A percentile compares a stretch with the other conserved stretches of the same genome.
Evolutionary conservation across 768 basidiomycete genomes (phyloP).

Genomic region (Trametes cingulata): DNA sequence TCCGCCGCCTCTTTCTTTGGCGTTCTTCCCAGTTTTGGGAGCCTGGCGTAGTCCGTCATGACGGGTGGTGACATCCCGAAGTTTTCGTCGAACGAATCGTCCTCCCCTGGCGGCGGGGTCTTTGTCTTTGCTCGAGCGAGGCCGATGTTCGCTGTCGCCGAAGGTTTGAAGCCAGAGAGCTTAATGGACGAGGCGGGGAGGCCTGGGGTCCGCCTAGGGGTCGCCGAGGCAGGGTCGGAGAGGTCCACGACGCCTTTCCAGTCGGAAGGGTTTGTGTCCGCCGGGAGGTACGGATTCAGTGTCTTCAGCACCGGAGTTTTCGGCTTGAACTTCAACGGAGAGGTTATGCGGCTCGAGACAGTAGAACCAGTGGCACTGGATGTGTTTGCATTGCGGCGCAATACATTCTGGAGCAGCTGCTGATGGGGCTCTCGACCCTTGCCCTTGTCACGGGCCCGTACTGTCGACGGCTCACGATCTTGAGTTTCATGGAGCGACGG

Average conservation of each 20-base stretch:
- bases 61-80: constrained; percentile 53
- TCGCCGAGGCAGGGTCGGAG: constrained; percentile 51
- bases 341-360: constrained; percentile 33
- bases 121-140: constrained; percentile 15
- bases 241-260: constrained; percentile 82
- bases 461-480: neutral
- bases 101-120: constrained; percentile 25
- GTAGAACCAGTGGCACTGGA: constrained; percentile 26
- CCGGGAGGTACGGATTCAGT: constrained; percentile 62
- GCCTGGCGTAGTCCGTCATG: constrained; percentile 53
- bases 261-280: constrained; percentile 47
- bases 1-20: constrained; percentile 73
- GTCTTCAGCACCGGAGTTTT: constrained; percentile 59
- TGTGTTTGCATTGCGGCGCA: constrained; percentile 51
- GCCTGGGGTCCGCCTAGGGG: constrained; percentile 39
- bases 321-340: constrained; percentile 56
- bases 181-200: constrained; percentile 14
- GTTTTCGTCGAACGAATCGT: constrained; percentile 42
- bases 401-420: constrained; percentile 49
- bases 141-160: neutral
- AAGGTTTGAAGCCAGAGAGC: constrained; percentile 12
- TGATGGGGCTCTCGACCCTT: constrained; percentile 47
- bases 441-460: constrained; percentile 25
- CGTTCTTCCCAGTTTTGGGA: constrained; percentile 53
- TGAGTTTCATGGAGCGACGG: constrained; percentile 3